Conservation (phyloP, 495 filamentous ascomycete genomes). For the Ramalina intermedia region DNA sequence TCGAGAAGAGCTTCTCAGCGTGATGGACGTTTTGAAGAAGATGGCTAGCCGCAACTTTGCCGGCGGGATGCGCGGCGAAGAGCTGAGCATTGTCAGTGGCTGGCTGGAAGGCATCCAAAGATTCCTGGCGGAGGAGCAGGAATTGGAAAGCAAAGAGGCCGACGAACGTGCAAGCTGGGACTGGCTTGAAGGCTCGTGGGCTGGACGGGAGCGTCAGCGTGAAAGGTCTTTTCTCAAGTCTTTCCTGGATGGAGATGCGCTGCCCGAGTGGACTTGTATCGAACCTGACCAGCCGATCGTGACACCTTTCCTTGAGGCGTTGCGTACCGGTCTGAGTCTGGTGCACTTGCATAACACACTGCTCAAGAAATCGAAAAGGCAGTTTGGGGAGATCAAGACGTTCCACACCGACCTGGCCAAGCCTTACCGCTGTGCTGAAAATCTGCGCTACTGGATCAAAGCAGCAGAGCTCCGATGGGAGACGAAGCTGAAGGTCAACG, state of each 20-base stretch:
- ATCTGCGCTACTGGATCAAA: constrained; percentile 90
- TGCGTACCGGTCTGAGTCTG: constrained; percentile 67
- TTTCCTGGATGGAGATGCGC: constrained; percentile 46
- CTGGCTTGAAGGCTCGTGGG: constrained; percentile 76
- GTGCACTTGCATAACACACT: constrained; percentile 81
- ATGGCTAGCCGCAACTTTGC: constrained; percentile 81
- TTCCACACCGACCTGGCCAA: constrained; percentile 85
- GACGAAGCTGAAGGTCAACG: constrained; percentile 68
- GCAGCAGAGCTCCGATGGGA: constrained; percentile 93
- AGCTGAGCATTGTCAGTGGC: constrained; percentile 50
- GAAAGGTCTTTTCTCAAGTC: constrained; percentile 52
- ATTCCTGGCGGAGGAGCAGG: constrained; percentile 61
- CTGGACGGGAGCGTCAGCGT: constrained; percentile 56
- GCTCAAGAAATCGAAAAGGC: constrained; percentile 66
- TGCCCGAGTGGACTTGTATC: constrained; percentile 59
- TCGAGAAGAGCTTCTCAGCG: constrained; percentile 63
- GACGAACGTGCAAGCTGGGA: constrained; percentile 58
- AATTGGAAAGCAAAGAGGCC: constrained; percentile 56
- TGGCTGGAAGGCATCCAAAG: constrained; percentile 68
- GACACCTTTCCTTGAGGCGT: constrained; percentile 55
- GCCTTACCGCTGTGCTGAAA: constrained; percentile 86
- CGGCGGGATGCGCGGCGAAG: constrained; percentile 63
- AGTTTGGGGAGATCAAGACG: constrained; percentile 79
- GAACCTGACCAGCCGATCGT: constrained; percentile 41
- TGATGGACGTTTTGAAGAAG: constrained; percentile 78